Evolutionary conservation across 352 stramenopile species (phyloP).

Genomic region (Peronospora destructor): DNA sequence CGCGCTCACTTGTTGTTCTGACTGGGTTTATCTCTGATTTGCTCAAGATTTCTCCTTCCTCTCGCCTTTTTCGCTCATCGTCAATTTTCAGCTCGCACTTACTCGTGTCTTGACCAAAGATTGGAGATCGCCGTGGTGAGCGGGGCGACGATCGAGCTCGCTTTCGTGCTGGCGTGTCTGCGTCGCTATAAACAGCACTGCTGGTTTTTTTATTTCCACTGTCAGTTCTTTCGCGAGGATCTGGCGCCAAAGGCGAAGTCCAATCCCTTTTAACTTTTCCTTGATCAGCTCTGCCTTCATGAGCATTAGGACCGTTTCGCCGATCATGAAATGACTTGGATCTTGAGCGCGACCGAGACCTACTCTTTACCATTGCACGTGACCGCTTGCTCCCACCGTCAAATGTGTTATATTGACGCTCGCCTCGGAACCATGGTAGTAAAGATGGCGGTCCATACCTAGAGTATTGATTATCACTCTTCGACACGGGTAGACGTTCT

Average conservation of each 20-base stretch:
- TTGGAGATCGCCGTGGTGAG: conserved; percentile 3
- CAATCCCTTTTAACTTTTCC: not conserved
- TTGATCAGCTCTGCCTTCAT: conserved; percentile 2
- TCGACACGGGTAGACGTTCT: conserved; percentile 8
- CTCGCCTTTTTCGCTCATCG: not conserved
- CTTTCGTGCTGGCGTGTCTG: conserved; percentile 2
- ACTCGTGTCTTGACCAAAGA: not conserved
- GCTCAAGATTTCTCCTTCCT: conserved; percentile 1
- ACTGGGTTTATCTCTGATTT: not conserved
- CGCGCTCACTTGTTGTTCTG: not conserved
- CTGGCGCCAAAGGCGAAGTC: not conserved
- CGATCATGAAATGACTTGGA: conserved; percentile 8
- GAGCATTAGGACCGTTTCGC: conserved; percentile 3
- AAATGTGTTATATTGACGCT: conserved; percentile 5
- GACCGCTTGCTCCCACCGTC: conserved; percentile 15
- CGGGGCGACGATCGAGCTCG: conserved; percentile 3
- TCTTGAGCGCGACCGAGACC: conserved; percentile 11
- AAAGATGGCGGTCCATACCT: conserved; percentile 3
- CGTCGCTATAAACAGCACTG: conserved; percentile 4
- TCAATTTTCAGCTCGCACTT: not conserved
- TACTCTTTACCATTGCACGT: too few species aligned
- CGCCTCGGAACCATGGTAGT: conserved; percentile 1
- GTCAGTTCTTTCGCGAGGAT: conserved; percentile 1
- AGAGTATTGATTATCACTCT: conserved; percentile 6
- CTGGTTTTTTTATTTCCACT: not conserved